A percentile compares a stretch with the other conserved stretches of the same genome.
phyloP scores from a whole-genome alignment of 2,329 filamentous ascomycete species.

The Aureobasidium sp. region DNA sequence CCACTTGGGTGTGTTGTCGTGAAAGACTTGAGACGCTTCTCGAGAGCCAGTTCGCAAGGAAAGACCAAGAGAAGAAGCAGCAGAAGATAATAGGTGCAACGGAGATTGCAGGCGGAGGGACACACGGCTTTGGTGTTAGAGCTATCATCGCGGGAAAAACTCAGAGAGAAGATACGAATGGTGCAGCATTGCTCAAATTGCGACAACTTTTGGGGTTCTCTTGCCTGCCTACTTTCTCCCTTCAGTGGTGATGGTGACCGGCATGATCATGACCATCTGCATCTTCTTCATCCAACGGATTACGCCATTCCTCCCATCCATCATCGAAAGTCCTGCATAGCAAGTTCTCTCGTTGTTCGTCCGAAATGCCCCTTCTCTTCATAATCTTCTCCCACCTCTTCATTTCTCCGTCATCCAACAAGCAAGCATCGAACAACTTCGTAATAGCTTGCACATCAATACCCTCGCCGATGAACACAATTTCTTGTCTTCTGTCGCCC shows the following conservation, averaged over 20 bases:
- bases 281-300: slow-evolving; percentile 20
- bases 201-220: background rate
- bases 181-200: too few relatives aligned
- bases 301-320: slow-evolving; percentile 27
- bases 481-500: slow-evolving; percentile 64
- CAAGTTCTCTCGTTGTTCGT: slow-evolving; percentile 14
- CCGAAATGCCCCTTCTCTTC: slow-evolving; percentile 22
- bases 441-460: slow-evolving; percentile 49
- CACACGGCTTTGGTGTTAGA: too few relatives aligned
- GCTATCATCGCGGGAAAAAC: too few relatives aligned
- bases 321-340: slow-evolving; percentile 38
- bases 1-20: too few relatives aligned
- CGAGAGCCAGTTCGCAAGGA: too few relatives aligned
- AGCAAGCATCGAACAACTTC: slow-evolving; percentile 50
- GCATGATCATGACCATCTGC: slow-evolving; percentile 21
- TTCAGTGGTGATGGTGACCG: slow-evolving; percentile 15
- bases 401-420: slow-evolving; percentile 55
- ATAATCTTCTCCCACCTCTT: slow-evolving; percentile 35
- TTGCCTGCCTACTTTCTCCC: too few relatives aligned
- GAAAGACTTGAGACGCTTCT: too few relatives aligned
- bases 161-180: too few relatives aligned
- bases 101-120: too few relatives aligned
- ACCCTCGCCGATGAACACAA: slow-evolving; percentile 66
- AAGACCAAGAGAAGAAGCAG: too few relatives aligned
- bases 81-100: too few relatives aligned